These are phyloP conservation scores for Myxozyma geophila DNA, from an alignment of 805 yeast genomes.

Conservation along the genomic window DNA sequence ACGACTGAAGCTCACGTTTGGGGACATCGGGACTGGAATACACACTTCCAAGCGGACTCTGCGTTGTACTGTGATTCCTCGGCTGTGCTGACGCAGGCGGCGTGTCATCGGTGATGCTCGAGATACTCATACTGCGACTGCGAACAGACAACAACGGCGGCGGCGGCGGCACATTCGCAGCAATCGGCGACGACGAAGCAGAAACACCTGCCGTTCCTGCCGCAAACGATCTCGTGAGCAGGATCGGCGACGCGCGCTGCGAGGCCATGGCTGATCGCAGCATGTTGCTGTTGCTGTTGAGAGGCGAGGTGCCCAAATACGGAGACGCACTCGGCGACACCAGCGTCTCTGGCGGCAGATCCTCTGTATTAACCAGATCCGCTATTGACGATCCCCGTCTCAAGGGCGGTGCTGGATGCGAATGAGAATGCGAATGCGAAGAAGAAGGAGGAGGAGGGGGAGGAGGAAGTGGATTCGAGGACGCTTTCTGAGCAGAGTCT, in stretches of 20 bases:
- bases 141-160: slow-evolving; percentile 5
- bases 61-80: background rate
- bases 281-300: background rate
- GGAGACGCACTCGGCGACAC: slow-evolving; percentile 6
- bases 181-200: slow-evolving; percentile 2
- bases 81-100: slow-evolving; percentile 2
- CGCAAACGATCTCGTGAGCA: background rate
- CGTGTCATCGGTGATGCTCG: slow-evolving; percentile 21
- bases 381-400: slow-evolving; percentile 27
- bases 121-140: slow-evolving; percentile 31
- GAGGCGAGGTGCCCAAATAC: background rate
- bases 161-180: slow-evolving; percentile 1
- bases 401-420: background rate
- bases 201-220: background rate
- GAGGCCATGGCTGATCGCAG: slow-evolving; percentile 1
- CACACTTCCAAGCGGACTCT: slow-evolving; percentile 8
- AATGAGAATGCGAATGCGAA: background rate
- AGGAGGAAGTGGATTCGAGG: background rate
- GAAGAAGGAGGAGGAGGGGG: slow-evolving; percentile 9
- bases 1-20: background rate
- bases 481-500: slow-evolving; percentile 7
- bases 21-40: slow-evolving; percentile 6
- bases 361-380: slow-evolving; percentile 13
- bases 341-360: slow-evolving; percentile 20
- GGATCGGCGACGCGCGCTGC: slow-evolving; percentile 4